Conservation (phyloP, 768 basidiomycete species). For the Mycena rebaudengoi region DNA sequence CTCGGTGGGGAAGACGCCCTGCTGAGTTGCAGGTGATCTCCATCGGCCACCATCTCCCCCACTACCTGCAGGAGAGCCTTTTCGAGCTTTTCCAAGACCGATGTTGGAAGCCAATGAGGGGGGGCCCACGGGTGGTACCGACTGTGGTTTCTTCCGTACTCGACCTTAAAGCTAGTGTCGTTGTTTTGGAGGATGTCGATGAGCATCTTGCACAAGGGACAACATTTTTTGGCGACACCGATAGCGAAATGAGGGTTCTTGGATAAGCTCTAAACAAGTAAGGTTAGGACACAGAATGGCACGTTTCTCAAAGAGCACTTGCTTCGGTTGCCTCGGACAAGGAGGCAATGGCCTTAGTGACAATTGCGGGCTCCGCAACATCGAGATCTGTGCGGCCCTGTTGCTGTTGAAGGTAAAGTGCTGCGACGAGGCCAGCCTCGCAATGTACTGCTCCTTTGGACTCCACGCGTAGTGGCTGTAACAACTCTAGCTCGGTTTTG, state of each 20-base stretch:
- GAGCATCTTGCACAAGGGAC: neutral
- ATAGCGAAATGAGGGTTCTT: neutral
- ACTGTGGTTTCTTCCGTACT: neutral
- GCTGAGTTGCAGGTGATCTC: neutral
- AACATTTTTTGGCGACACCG: too few species aligned
- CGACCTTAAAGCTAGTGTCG: too few species aligned
- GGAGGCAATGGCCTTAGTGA: neutral
- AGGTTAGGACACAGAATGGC: neutral
- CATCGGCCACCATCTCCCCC: neutral
- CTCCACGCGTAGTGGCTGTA: neutral
- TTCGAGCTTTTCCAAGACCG: too few species aligned
- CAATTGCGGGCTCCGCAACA: neutral
- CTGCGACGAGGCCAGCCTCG: neutral
- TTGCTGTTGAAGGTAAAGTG: neutral
- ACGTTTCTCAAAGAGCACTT: neutral
- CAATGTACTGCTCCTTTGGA: neutral
- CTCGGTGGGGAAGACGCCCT: neutral
- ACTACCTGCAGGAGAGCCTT: neutral
- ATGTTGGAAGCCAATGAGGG: too few species aligned
- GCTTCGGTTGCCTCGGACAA: neutral
- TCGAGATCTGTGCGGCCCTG: neutral
- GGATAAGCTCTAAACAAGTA: neutral
- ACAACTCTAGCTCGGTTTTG: neutral
- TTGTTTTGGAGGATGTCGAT: neutral
- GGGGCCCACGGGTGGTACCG: neutral